Base-by-base conservation (phyloP, 73 alveolate species). In the Paramecium bursaria region DNA sequence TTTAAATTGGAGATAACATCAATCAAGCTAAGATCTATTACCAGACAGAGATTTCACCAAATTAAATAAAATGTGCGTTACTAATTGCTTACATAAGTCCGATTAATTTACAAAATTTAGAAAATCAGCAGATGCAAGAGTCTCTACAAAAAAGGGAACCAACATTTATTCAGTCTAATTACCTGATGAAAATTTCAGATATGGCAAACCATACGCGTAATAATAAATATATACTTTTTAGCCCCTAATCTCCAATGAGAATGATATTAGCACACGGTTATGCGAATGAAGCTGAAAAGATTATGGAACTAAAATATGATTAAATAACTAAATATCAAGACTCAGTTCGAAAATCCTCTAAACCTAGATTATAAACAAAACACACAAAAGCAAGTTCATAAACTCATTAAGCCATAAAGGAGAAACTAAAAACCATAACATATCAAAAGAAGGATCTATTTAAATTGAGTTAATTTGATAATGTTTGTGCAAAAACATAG, bases 241-340 rank as follows among this genome's bases (percentile, higher is more conserved):
- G 92, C 15, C 96, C 94, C n/a, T 91, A 91, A n/a, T 87, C 96
- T 25, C 96, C 96, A 0, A 91, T 91, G 54, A 82, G 85, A 50
- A 87, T 52, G 42, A 90, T 91, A 11, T 55, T 91, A 33, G 85
- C 57, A 21, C 60, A 57, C 15, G 50, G 60, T 21, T 67, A 67
- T 42, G 44, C 44, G 82, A 67, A 67, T 35, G 82, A 67, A 67
- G 60, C 82, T 11, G 82, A 67, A 67, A 3, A 42, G 44, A 31
- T 67, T 39, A 67, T 67, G 82, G 82, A 67, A 39, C 17, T 15
- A 1, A 67, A 67, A 39, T 67, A 67, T 42, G 82, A 67, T 67
- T 44, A 35, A 3, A 67, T 67, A 13, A 6, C 60, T 25, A 67
- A 67, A 67, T 5, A 57, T 57, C 27, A 57, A n/a, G n/a, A n/a